Percentiles rank a stretch among this genome's conserved stretches.
phyloP scores from a whole-genome alignment of 441 rosid genomes.

The Populus hybrid region DNA sequence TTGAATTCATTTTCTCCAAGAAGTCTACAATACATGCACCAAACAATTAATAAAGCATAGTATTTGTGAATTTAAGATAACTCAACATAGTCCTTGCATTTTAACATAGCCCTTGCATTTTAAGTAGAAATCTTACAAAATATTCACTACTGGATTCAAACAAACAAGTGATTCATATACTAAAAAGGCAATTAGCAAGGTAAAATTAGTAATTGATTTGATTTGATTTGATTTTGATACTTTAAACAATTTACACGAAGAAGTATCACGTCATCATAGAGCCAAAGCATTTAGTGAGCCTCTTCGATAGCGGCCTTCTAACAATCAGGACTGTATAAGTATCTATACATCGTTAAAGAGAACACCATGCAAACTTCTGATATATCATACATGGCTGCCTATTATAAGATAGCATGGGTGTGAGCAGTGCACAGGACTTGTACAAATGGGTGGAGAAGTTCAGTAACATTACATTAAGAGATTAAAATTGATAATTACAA shows the following conservation, averaged over 20 bases:
- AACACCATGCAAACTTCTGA: background rate
- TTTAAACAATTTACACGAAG: background rate
- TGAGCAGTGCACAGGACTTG: background rate
- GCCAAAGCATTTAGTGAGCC: background rate
- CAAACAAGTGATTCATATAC: background rate
- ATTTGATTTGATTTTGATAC: background rate
- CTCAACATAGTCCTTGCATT: background rate
- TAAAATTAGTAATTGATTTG: background rate
- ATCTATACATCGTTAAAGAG: background rate
- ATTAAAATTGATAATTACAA: background rate
- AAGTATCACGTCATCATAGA: background rate
- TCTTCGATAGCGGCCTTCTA: background rate
- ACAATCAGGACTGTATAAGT: background rate
- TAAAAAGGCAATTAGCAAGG: background rate
- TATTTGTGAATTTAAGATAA: background rate
- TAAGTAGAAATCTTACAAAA: slow-evolving; percentile 6
- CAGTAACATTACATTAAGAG: background rate
- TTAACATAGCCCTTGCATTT: background rate
- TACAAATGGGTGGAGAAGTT: background rate
- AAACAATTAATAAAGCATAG: background rate
- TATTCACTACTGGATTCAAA: background rate
- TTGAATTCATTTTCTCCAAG: background rate
- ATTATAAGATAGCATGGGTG: background rate
- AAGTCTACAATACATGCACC: slow-evolving; percentile 5
- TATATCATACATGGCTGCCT: background rate